These are phyloP conservation scores for Oryza punctata DNA, from an alignment of 176 grass and related monocot genomes.

Conservation along the genomic window DNA sequence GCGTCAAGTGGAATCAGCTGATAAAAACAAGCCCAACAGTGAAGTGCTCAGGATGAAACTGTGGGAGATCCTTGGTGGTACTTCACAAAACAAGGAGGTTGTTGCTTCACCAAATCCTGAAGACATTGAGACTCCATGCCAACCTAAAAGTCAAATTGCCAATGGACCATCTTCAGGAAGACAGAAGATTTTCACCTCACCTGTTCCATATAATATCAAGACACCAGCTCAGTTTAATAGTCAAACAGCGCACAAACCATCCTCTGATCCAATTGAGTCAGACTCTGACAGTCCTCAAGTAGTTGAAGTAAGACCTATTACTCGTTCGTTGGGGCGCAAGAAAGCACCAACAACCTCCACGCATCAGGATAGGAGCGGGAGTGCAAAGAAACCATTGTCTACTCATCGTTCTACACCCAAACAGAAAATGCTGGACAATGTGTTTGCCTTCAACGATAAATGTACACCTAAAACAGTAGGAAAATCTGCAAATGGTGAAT, in stretches of 20 bases:
- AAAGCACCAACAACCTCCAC: constrained; percentile 50
- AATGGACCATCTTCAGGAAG: constrained; percentile 50
- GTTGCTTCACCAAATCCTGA: constrained; percentile 42
- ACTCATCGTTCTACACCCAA: constrained; percentile 57
- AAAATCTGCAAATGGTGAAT: constrained; percentile 41
- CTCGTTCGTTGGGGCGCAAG: constrained; percentile 48
- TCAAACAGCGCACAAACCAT: constrained; percentile 62
- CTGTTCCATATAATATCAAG: constrained; percentile 52
- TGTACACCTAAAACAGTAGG: constrained; percentile 38
- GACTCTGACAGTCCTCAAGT: constrained; percentile 72
- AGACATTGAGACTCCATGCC: constrained; percentile 32
- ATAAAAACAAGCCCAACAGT: constrained; percentile 51
- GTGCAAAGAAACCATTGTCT: constrained; percentile 69
- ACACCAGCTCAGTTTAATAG: constrained; percentile 41
- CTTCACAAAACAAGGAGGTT: constrained; percentile 72
- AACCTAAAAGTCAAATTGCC: constrained; percentile 45
- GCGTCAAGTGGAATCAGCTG: constrained; percentile 20
- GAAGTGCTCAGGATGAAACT: constrained; percentile 72
- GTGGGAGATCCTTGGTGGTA: constrained; percentile 84
- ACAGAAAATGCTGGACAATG: constrained; percentile 45
- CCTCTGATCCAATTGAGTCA: constrained; percentile 82
- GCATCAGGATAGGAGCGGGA: constrained; percentile 37
- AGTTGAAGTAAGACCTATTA: constrained; percentile 65
- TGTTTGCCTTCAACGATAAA: constrained; percentile 61
- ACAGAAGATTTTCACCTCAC: constrained; percentile 54